Evolutionary conservation across 352 stramenopile species (phyloP), one percentile per base, ranked within the genome.

Genomic region (Phytopythium helicoides): DNA sequence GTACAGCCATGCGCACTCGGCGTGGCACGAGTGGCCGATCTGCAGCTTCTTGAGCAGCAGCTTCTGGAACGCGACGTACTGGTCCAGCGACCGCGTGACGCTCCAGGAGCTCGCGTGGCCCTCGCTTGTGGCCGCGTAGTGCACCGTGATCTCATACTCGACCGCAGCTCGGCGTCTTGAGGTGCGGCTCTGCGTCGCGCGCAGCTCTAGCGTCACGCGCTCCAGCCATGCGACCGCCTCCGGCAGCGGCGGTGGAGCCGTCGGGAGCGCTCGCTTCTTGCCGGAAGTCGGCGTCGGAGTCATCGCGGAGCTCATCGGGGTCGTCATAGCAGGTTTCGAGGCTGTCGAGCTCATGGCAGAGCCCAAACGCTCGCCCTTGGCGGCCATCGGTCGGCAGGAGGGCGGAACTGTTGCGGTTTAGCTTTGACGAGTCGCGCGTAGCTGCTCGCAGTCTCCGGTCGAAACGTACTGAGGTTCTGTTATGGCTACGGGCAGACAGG

Each of bases 1-100:
- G 66, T 81, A 68, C 19, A 90, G 63, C 70, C 68, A 90, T 11
- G 60, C 64, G 61, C 80, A 90, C 41, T 88, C 74, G 42, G 76
- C 71, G 42, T 73, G 74, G 59, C 80, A 90, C 28, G 54, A 64
- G 57, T 90, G 80, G 28, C 76, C 76, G 48, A 70, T 67, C 53
- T 75, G 54, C 26, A 88, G 62, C 45, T 67, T 58, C 26, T 56
- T 56, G 12, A 84, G 56, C 28, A 88, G 56, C 16, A 64, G 64
- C 50, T 81, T 65, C 56, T 86, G 77, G 52, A 88, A 77, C 19
- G 47, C 47, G 18, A 57, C 47, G 44, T 79, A 82, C 42, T 79
- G 71, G 23, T 81, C 68, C 38, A 75, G 73, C 11, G 62, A 64
- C 36, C 52, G 58, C 36, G 60, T 49, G 8, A 66, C 59, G 9